Percentiles rank a stretch among this genome's conserved stretches.
phyloP scores from a whole-genome alignment of 139 green algal genomes.

The Picochlorum sp. region DNA sequence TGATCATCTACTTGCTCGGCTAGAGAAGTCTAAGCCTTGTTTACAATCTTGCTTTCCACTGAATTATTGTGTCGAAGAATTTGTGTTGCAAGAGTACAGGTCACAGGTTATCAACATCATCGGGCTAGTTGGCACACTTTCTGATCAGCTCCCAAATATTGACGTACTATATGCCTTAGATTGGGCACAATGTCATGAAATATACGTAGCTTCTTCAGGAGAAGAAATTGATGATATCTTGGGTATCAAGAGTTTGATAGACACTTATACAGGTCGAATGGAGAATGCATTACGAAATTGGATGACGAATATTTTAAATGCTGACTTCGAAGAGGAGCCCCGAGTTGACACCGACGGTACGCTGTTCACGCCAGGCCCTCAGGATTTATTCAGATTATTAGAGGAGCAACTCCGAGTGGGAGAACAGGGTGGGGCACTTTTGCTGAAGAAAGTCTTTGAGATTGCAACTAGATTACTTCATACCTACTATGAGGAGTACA shows the following conservation, averaged over 20 bases:
- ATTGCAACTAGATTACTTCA: background rate
- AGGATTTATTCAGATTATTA: slow-evolving; percentile 87
- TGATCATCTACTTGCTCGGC: too few relatives aligned
- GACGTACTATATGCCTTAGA: slow-evolving; percentile 65
- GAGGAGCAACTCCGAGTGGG: slow-evolving; percentile 56
- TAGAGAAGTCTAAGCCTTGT: slow-evolving; percentile 30
- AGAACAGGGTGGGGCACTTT: background rate
- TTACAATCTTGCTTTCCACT: slow-evolving; percentile 72
- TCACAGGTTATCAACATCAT: slow-evolving; percentile 48
- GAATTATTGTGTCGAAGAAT: slow-evolving; percentile 66
- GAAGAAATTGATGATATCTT: background rate
- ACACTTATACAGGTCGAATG: slow-evolving; percentile 62
- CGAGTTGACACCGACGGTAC: slow-evolving; percentile 40
- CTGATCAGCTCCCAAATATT: too few relatives aligned
- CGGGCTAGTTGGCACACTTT: slow-evolving; percentile 51
- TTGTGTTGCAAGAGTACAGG: slow-evolving; percentile 48
- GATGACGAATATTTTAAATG: slow-evolving; percentile 74
- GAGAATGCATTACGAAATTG: slow-evolving; percentile 49
- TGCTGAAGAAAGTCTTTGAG: slow-evolving; percentile 2
- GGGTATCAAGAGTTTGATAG: slow-evolving; percentile 41
- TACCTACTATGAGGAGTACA: slow-evolving; percentile 19
- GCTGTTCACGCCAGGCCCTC: slow-evolving; percentile 62
- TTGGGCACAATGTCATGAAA: slow-evolving; percentile 66
- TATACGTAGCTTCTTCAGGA: slow-evolving; percentile 32
- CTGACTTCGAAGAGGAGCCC: slow-evolving; percentile 36